Evolutionary conservation across 1,284 basidiomycete species (phyloP).

Genomic region (Phylloboletellus chloephorus): DNA sequence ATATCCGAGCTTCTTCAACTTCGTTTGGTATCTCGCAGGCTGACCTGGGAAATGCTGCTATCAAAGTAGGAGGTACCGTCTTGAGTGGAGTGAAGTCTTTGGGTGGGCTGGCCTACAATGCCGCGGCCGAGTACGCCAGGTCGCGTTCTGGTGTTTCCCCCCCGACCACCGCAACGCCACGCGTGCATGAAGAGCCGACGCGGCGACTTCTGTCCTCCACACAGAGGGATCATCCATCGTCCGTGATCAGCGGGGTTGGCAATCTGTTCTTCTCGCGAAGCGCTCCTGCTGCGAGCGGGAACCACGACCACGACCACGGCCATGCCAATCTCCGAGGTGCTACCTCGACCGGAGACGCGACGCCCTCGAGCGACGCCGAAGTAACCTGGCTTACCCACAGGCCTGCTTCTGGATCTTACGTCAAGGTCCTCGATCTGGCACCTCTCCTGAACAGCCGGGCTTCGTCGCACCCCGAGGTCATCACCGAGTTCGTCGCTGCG

Average conservation of each 20-base stretch:
- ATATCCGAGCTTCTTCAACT: conserved; percentile 20
- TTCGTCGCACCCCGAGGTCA: conserved; percentile 27
- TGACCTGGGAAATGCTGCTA: conserved; percentile 50
- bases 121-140: conserved; percentile 37
- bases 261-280: conserved; percentile 54
- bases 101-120: conserved; percentile 58
- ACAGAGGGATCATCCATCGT: conserved; percentile 14
- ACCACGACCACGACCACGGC: conserved; percentile 12
- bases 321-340: conserved; percentile 11
- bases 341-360: conserved; percentile 9
- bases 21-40: conserved; percentile 35
- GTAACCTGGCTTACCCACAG: conserved; percentile 3
- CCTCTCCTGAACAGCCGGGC: conserved; percentile 30
- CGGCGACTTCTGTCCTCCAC: conserved; percentile 12
- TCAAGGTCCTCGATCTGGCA: conserved; percentile 53
- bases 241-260: conserved; percentile 21
- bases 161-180: conserved; percentile 11
- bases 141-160: conserved; percentile 17
- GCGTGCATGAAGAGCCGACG: conserved; percentile 1
- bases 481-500: conserved; percentile 47
- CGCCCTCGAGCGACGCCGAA: conserved; percentile 13
- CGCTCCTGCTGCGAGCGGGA: conserved; percentile 45
- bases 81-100: conserved; percentile 60
- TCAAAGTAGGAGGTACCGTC: conserved; percentile 56
- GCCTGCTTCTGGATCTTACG: conserved; percentile 33